Conservation (phyloP, 352 stramenopile genomes). For the Phytophthora cryptogea region DNA sequence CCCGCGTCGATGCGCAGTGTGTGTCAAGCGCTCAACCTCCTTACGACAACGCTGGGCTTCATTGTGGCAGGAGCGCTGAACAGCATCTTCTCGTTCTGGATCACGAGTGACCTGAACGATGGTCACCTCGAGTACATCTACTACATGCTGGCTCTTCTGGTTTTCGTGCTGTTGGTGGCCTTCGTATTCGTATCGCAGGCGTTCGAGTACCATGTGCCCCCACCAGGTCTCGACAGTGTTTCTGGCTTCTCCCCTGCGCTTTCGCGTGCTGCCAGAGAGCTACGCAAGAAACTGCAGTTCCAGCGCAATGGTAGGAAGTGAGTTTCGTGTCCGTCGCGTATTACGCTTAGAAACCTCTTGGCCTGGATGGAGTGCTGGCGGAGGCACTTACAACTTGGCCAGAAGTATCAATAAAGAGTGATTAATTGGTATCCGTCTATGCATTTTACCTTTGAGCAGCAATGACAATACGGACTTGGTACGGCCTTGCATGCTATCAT, state of each 20-base stretch:
- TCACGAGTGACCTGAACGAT: slow-evolving; percentile 90
- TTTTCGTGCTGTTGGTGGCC: slow-evolving; percentile 64
- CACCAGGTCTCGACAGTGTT: slow-evolving; percentile 43
- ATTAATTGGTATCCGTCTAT: neutral
- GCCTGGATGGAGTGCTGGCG: neutral
- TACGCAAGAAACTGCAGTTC: slow-evolving; percentile 44
- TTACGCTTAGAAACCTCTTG: neutral
- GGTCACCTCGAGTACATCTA: slow-evolving; percentile 92
- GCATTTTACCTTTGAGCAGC: too few species aligned
- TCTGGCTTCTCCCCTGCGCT: slow-evolving; percentile 71
- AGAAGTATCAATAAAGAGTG: slow-evolving; percentile 10
- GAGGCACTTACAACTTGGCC: neutral
- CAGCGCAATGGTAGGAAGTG: slow-evolving; percentile 34
- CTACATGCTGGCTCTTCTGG: slow-evolving; percentile 75
- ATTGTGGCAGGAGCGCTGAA: slow-evolving; percentile 84
- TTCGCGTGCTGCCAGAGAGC: slow-evolving; percentile 49
- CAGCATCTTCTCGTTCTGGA: slow-evolving; percentile 91
- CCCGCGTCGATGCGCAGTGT: slow-evolving; percentile 91
- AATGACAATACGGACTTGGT: neutral
- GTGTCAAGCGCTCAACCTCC: slow-evolving; percentile 88
- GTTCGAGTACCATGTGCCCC: slow-evolving; percentile 83
- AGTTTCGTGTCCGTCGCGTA: neutral
- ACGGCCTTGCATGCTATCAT: neutral
- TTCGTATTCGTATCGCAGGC: slow-evolving; percentile 72
- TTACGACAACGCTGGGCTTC: slow-evolving; percentile 90